Conservation (phyloP, 2,329 filamentous ascomycete genomes). For the Tolypocladium tundrense region DNA sequence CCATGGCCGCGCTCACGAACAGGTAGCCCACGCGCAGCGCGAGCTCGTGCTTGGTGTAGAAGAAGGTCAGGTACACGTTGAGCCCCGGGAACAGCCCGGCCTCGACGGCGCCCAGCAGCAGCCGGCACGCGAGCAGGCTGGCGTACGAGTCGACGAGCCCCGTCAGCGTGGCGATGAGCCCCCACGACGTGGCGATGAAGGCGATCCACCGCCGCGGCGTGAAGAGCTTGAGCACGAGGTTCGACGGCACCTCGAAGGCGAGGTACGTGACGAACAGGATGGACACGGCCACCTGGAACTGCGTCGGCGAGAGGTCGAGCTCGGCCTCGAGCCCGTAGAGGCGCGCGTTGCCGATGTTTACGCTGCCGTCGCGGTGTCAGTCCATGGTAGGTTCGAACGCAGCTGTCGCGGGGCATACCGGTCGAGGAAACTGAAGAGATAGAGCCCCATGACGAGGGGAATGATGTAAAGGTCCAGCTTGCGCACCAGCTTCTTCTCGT, state of each 20-base stretch:
- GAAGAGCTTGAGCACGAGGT: slow-evolving; percentile 53
- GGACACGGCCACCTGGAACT: slow-evolving; percentile 60
- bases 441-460: slow-evolving; percentile 57
- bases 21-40: slow-evolving; percentile 64
- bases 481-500: slow-evolving; percentile 48
- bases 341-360: slow-evolving; percentile 65
- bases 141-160: slow-evolving; percentile 58
- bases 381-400: slow-evolving; percentile 11
- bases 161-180: slow-evolving; percentile 57
- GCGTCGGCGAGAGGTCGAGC: slow-evolving; percentile 45
- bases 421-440: slow-evolving; percentile 68
- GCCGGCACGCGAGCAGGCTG: slow-evolving; percentile 54
- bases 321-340: slow-evolving; percentile 57
- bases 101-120: slow-evolving; percentile 60
- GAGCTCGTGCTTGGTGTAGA: slow-evolving; percentile 65
- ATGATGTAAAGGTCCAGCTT: slow-evolving; percentile 57
- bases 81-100: slow-evolving; percentile 61
- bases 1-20: slow-evolving; percentile 60
- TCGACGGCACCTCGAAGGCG: slow-evolving; percentile 53
- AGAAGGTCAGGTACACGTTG: slow-evolving; percentile 61
- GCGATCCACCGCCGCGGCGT: slow-evolving; percentile 53
- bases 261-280: slow-evolving; percentile 59
- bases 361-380: slow-evolving; percentile 22
- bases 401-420: slow-evolving; percentile 22
- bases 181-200: slow-evolving; percentile 56